Conservation (phyloP, 164 flowering plant species). For the Aristolochia contorta region DNA sequence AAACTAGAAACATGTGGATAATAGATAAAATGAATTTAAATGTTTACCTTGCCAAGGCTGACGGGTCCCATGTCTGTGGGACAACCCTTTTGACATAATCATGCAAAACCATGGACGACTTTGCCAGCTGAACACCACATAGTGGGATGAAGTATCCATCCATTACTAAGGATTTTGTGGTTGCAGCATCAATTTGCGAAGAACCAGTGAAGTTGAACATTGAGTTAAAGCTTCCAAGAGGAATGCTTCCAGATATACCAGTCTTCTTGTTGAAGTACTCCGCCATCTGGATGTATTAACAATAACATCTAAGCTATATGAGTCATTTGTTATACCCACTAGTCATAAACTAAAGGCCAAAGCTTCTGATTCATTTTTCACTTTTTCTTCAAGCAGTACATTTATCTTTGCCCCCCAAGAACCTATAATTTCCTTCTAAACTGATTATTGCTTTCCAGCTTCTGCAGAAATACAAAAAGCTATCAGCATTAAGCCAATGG, state of each 20-base stretch:
- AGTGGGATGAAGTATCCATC: constrained; percentile 64
- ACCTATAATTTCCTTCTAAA: too few species aligned
- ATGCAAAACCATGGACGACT: constrained; percentile 35
- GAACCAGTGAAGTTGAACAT: constrained; percentile 96
- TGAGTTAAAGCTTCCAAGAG: constrained; percentile 92
- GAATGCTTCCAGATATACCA: constrained; percentile 47
- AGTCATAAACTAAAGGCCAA: too few species aligned
- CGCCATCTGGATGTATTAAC: constrained; percentile 60
- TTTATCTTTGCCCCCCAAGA: too few species aligned
- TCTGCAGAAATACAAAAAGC: too few species aligned
- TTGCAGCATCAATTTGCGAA: constrained; percentile 74
- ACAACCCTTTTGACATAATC: constrained; percentile 75
- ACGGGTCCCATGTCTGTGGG: constrained; percentile 89
- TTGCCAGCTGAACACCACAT: constrained; percentile 43
- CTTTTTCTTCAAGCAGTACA: too few species aligned
- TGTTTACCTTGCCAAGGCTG: constrained; percentile 80
- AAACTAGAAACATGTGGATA: background rate
- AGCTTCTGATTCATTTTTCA: too few species aligned
- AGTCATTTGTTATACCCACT: background rate
- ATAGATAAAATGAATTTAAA: constrained; percentile 1
- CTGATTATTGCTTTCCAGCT: too few species aligned
- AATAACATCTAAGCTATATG: background rate
- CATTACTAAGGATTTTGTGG: constrained; percentile 89
- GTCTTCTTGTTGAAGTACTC: constrained; percentile 64
- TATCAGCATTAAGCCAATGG: too few species aligned